Conservation (phyloP, 148 eudicot genomes). For the Amaranthus cruentus region DNA sequence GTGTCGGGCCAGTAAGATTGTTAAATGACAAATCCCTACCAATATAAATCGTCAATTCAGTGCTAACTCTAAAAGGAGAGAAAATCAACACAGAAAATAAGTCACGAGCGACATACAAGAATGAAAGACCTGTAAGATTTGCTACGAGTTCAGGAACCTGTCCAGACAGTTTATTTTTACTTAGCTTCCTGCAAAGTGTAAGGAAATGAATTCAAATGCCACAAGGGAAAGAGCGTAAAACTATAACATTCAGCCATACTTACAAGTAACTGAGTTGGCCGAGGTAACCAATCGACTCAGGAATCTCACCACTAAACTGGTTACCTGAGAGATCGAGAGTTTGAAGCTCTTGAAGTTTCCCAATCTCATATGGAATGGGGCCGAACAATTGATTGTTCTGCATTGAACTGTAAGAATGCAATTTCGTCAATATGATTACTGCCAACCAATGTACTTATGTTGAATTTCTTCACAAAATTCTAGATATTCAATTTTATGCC, state of each 20-base stretch:
- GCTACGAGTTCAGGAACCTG: slow-evolving; percentile 67
- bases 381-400: slow-evolving; percentile 76
- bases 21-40: slow-evolving; percentile 81
- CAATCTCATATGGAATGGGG: slow-evolving; percentile 62
- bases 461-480: no score
- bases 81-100: slow-evolving; percentile 4
- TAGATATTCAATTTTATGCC: no score
- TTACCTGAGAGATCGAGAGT: slow-evolving; percentile 87
- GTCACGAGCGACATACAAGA: slow-evolving; percentile 64
- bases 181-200: slow-evolving; percentile 59
- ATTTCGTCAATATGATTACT: slow-evolving; percentile 2
- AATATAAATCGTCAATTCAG: slow-evolving; percentile 14
- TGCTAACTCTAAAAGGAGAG: not conserved
- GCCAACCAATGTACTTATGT: not conserved
- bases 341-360: slow-evolving; percentile 59
- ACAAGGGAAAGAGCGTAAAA: not conserved
- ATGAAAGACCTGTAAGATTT: slow-evolving; percentile 73
- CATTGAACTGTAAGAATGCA: slow-evolving; percentile 48
- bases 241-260: slow-evolving; percentile 28
- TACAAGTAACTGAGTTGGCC: slow-evolving; percentile 70
- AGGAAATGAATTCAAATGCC: slow-evolving; percentile 5
- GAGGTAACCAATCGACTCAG: slow-evolving; percentile 71
- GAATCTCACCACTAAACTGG: slow-evolving; percentile 70
- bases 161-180: slow-evolving; percentile 73
- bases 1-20: slow-evolving; percentile 79